phyloP scores from a whole-genome alignment of 768 basidiomycete species.

The Pleurotus platypus region DNA sequence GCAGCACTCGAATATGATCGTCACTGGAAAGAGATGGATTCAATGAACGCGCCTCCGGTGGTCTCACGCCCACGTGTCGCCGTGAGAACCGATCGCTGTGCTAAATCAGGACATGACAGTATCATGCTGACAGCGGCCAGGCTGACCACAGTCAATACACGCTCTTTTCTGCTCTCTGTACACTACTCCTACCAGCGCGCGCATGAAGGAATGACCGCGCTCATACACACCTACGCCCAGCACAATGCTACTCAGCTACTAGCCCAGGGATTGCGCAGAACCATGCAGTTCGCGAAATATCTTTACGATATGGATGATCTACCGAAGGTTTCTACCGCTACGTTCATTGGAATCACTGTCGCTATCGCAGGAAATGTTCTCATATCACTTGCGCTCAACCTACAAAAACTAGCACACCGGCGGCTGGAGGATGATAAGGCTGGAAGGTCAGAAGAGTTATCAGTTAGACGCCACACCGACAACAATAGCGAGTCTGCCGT shows the following conservation, averaged over 20 bases:
- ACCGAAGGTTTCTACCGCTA: slow-evolving; percentile 51
- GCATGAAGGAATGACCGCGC: neutral
- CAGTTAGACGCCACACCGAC: neutral
- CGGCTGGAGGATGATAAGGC: slow-evolving; percentile 46
- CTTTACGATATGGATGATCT: slow-evolving; percentile 25
- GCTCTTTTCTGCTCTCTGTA: neutral
- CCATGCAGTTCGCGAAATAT: neutral
- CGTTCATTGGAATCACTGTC: slow-evolving; percentile 75
- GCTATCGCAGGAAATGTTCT: slow-evolving; percentile 84
- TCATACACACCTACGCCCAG: neutral
- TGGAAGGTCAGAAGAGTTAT: slow-evolving; percentile 5
- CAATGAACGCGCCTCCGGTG: too few relatives aligned
- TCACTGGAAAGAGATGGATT: too few relatives aligned
- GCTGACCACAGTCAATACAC: neutral
- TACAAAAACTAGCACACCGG: slow-evolving; percentile 89
- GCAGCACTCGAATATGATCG: too few relatives aligned
- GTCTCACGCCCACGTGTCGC: too few relatives aligned
- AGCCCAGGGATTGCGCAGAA: neutral
- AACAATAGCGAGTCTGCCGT: neutral
- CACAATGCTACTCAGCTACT: neutral
- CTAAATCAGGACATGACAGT: neutral
- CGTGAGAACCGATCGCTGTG: slow-evolving; percentile 6
- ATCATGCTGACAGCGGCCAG: slow-evolving; percentile 1
- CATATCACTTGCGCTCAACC: slow-evolving; percentile 87
- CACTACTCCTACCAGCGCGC: neutral